Conservation (phyloP, 305 asterid genomes). For the Fraxinus platypoda region DNA sequence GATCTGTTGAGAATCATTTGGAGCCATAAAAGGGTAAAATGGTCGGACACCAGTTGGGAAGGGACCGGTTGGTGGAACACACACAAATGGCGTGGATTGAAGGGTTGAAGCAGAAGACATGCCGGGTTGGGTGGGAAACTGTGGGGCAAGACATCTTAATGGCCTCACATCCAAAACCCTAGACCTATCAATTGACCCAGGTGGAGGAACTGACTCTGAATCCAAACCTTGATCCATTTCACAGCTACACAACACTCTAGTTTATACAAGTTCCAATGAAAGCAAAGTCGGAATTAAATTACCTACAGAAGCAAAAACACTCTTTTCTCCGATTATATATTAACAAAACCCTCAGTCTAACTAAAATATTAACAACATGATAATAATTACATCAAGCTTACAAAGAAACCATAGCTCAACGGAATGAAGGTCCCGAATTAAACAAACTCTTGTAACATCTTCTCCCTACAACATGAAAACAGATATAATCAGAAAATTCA, state of each 20-base stretch:
- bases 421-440: background rate
- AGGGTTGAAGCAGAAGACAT: conserved; percentile 47
- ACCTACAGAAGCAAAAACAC: conserved; percentile 11
- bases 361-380: conserved; percentile 5
- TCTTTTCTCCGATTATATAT: background rate
- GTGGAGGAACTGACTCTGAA: conserved; percentile 38
- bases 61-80: conserved; percentile 87
- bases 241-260: conserved; percentile 15
- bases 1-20: conserved; percentile 38
- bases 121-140: conserved; percentile 67
- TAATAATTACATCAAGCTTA: conserved; percentile 16
- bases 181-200: conserved; percentile 59
- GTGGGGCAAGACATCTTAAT: conserved; percentile 66
- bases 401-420: conserved; percentile 8
- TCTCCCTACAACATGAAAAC: conserved; percentile 39
- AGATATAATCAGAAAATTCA: conserved; percentile 8
- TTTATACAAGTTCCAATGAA: conserved; percentile 3
- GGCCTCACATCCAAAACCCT: conserved; percentile 72
- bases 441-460: conserved; percentile 1
- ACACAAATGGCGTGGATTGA: conserved; percentile 70
- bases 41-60: conserved; percentile 77
- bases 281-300: background rate
- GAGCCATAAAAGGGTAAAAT: conserved; percentile 58
- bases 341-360: background rate
- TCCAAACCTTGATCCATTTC: conserved; percentile 67